Conservation (phyloP, 108 stramenopile genomes). For the Cylindrotheca fusiformis region DNA sequence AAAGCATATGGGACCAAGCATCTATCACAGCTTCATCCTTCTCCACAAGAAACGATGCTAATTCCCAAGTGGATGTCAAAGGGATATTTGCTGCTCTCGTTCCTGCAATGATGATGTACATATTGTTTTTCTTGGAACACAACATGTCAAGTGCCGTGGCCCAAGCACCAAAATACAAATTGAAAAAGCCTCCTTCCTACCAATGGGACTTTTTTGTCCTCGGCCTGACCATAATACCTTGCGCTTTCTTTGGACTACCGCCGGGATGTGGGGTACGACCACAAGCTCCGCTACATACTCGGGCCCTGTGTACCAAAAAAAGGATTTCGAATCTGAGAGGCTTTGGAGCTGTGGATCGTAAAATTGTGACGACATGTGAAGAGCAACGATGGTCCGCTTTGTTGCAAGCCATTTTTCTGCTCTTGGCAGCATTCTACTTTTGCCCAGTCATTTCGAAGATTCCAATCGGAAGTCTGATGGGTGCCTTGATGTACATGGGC, state of each 20-base stretch:
- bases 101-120: slow-evolving; percentile 50
- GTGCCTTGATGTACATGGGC: slow-evolving; percentile 84
- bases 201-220: slow-evolving; percentile 63
- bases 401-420: slow-evolving; percentile 46
- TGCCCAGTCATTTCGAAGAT: slow-evolving; percentile 30
- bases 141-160: slow-evolving; percentile 49
- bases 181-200: slow-evolving; percentile 50
- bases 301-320: slow-evolving; percentile 36
- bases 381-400: slow-evolving; percentile 54
- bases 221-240: slow-evolving; percentile 45
- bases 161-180: slow-evolving; percentile 43
- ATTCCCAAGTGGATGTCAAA: slow-evolving; percentile 17
- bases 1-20: slow-evolving; percentile 7
- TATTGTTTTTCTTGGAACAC: slow-evolving; percentile 64
- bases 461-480: slow-evolving; percentile 50
- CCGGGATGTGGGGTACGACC: slow-evolving; percentile 51
- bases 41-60: slow-evolving; percentile 15
- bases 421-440: slow-evolving; percentile 21
- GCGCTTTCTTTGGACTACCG: slow-evolving; percentile 51
- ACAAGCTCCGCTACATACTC: slow-evolving; percentile 53
- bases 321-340: slow-evolving; percentile 27
- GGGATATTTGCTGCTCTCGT: slow-evolving; percentile 44
- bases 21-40: slow-evolving; percentile 31
- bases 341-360: slow-evolving; percentile 35
- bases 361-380: slow-evolving; percentile 36